Conservation (phyloP, 371 early-diverging fungal genomes). For the Funneliformis caledonium region DNA sequence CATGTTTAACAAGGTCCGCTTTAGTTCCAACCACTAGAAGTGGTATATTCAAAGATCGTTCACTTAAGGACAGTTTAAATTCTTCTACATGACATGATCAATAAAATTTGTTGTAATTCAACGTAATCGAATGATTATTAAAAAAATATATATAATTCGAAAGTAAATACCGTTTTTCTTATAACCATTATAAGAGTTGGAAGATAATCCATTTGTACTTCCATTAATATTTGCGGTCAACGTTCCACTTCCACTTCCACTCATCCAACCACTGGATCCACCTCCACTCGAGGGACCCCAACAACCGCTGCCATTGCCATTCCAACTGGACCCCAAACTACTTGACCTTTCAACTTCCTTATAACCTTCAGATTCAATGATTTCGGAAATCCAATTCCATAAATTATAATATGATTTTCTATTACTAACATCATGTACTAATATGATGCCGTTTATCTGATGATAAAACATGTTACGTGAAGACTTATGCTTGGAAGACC, state of each 20-base stretch:
- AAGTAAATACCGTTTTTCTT: constrained; percentile 3
- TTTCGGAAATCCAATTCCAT: constrained; percentile 55
- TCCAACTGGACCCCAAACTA: background rate
- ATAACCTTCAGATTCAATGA: constrained; percentile 42
- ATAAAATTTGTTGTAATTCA: background rate
- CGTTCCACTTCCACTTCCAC: background rate
- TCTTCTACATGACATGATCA: constrained; percentile 4
- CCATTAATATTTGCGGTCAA: background rate
- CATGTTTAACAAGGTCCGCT: constrained; percentile 36
- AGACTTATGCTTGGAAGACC: constrained; percentile 49
- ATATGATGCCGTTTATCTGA: constrained; percentile 52
- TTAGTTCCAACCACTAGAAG: constrained; percentile 42
- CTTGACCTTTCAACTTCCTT: constrained; percentile 24
- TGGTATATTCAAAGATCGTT: constrained; percentile 17
- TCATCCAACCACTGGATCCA: background rate
- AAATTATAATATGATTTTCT: constrained; percentile 55
- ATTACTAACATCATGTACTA: constrained; percentile 57
- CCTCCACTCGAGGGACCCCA: background rate
- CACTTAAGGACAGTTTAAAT: constrained; percentile 34
- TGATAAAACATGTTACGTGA: constrained; percentile 54
- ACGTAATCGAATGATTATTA: background rate
- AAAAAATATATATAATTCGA: background rate
- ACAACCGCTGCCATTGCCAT: background rate
- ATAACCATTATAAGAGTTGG: constrained; percentile 2
- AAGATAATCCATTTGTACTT: background rate